Evolutionary conservation across 345 rosid species (phyloP).

Genomic region (Anastatica hierochuntica): DNA sequence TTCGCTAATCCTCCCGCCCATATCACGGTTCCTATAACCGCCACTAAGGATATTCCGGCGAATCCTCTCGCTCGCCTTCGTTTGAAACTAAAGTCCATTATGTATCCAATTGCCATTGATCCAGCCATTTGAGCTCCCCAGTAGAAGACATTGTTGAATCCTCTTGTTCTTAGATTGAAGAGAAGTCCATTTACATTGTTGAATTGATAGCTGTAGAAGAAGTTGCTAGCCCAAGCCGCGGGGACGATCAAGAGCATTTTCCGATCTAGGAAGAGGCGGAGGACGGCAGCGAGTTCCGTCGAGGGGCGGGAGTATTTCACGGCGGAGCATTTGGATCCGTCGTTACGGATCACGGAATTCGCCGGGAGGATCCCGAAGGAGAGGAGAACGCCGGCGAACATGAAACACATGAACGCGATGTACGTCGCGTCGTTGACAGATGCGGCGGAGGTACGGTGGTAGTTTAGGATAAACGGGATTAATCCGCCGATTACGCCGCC

Average conservation of each 20-base stretch:
- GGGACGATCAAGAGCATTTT: conserved; percentile 70
- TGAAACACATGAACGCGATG: conserved; percentile 70
- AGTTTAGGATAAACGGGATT: conserved; percentile 57
- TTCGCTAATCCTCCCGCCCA: conserved; percentile 89
- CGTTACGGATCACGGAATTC: conserved; percentile 39
- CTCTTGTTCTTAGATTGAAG: conserved; percentile 71
- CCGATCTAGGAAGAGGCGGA: conserved; percentile 41
- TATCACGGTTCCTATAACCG: conserved; percentile 45
- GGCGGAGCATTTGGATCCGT: conserved; percentile 46
- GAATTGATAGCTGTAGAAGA: conserved; percentile 78
- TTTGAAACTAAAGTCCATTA: conserved; percentile 69
- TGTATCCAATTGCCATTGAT: conserved; percentile 51
- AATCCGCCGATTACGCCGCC: conserved; percentile 73
- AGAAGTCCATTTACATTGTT: conserved; percentile 59
- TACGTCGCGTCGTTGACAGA: conserved; percentile 71
- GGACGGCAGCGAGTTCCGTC: conserved; percentile 34
- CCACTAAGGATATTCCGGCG: conserved; percentile 56
- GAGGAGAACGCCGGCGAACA: conserved; percentile 48
- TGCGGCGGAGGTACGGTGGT: conserved; percentile 37
- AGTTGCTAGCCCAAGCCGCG: conserved; percentile 88
- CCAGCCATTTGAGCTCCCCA: conserved; percentile 97
- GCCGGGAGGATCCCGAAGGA: conserved; percentile 52
- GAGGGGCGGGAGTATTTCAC: conserved; percentile 40
- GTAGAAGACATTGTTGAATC: conserved; percentile 77
- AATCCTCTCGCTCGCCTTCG: conserved; percentile 63